Conservation (phyloP, 2,329 filamentous ascomycete genomes). For the Pezicula carpinea region DNA sequence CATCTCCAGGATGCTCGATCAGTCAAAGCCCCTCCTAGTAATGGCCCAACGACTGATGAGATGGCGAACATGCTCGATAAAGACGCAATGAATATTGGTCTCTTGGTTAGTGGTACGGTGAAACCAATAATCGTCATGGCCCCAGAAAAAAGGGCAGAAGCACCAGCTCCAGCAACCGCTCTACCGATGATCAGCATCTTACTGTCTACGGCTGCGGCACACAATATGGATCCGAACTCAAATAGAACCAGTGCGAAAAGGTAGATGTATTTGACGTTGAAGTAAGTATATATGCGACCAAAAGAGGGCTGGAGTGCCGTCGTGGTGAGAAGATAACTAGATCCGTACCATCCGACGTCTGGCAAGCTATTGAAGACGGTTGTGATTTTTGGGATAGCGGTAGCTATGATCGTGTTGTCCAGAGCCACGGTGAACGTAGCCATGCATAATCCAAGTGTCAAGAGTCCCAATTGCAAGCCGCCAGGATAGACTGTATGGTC, state of each 20-base stretch:
- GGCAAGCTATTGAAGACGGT: constrained; percentile 32
- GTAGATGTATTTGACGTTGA: constrained; percentile 30
- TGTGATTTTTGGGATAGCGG: constrained; percentile 39
- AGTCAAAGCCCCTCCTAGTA: constrained; percentile 33
- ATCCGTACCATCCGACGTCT: constrained; percentile 36
- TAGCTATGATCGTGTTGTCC: constrained; percentile 34
- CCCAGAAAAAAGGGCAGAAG: constrained; percentile 30
- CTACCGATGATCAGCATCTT: constrained; percentile 31
- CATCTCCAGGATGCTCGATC: constrained; percentile 36
- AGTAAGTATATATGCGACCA: constrained; percentile 31
- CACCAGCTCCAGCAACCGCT: constrained; percentile 29
- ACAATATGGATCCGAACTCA: constrained; percentile 31
- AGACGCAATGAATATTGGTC: constrained; percentile 28
- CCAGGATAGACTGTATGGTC: constrained; percentile 22
- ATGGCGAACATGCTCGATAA: constrained; percentile 30
- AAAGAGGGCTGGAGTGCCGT: constrained; percentile 30
- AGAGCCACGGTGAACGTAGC: constrained; percentile 44
- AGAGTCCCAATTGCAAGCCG: constrained; percentile 29
- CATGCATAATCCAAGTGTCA: constrained; percentile 42
- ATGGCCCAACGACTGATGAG: constrained; percentile 29
- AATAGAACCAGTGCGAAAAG: constrained; percentile 28
- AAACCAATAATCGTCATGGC: constrained; percentile 34
- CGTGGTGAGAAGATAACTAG: constrained; percentile 33
- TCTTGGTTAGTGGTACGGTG: constrained; percentile 26
- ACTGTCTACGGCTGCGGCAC: constrained; percentile 30